Base-by-base conservation (phyloP, 2,329 filamentous ascomycete species). In the Acrocalymma vagum region DNA sequence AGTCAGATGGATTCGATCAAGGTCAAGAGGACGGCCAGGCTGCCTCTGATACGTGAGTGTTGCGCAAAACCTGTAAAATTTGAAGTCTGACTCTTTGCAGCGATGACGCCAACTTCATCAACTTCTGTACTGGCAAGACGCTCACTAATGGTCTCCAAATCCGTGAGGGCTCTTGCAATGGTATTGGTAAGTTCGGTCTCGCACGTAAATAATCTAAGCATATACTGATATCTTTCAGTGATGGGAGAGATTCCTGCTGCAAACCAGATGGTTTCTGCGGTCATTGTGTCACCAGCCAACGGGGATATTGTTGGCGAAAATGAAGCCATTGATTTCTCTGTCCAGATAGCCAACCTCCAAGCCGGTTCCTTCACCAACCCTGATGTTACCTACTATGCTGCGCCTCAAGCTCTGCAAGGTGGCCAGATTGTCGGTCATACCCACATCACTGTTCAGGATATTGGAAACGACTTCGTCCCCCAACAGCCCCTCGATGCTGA, bases 41-140 rank as follows among this genome's bases (percentile, higher is more conserved):
- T 34, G 51, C 73, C n/a, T 80, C 78, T 7, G 48, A 56, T 16
- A 80, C 75, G 75, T 78, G 57, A 53, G 66, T 59, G 24, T 13
- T 11, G 10, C 9, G 6, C 22, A 10, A 13, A 11, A 32, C 17
- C 9, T 23, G 3, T 15, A 11, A 21, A 8, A 15, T 13, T 4
- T 25, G 13, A 10, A 9, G 13, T 23, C 47, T 57, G 23, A 56
- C 21, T 16, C 13, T 5, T 21, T 22, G 9, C 32, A 79, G 75
- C 26, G 75, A 80, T 44, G 34, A 63, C 14, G 72, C 73, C 60
- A 83, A 83, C 68, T 83, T 83, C 63, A 82, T 83, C 73, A 82
- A 82, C 69, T 79, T 82, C 65, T 84, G 81, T 58, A 59, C 69
- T 5, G 78, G 78, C 45, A 74, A 78, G 60, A 75, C 72, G 3